These are phyloP conservation scores for Boletus sp. DNA, from an alignment of 1,284 basidiomycete species.

Conservation along the genomic window DNA sequence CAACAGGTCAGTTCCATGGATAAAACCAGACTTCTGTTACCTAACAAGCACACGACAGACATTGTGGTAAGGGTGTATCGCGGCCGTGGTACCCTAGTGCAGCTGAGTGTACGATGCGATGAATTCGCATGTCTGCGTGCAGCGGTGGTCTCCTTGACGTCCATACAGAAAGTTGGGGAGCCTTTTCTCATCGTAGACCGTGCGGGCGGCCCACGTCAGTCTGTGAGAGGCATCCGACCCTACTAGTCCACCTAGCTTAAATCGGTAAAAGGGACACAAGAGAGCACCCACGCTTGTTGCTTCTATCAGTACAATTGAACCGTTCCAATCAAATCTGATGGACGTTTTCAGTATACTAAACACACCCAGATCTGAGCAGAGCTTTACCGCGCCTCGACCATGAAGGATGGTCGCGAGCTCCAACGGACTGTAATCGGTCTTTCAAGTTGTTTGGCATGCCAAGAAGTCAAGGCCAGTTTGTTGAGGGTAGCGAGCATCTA, in stretches of 20 bases:
- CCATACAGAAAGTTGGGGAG: neutral
- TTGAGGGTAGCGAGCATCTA: neutral
- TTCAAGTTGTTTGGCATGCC: slow-evolving; percentile 1
- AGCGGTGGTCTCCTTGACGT: neutral
- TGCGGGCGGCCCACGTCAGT: neutral
- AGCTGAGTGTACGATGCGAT: neutral
- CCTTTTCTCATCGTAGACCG: slow-evolving; percentile 2
- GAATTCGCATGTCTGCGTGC: neutral
- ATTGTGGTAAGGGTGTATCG: neutral
- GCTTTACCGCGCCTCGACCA: neutral
- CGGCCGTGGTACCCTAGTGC: neutral
- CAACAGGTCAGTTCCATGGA: slow-evolving; percentile 7
- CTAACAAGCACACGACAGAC: slow-evolving; percentile 6
- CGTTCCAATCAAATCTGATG: slow-evolving; percentile 6
- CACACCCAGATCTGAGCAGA: neutral
- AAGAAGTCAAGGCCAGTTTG: neutral
- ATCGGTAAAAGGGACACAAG: slow-evolving; percentile 13
- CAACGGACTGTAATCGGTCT: slow-evolving; percentile 14
- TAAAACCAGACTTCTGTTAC: neutral
- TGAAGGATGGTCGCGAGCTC: neutral
- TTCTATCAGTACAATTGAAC: slow-evolving; percentile 9
- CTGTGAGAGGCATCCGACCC: slow-evolving; percentile 9
- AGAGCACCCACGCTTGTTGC: slow-evolving; percentile 10
- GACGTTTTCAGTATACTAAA: slow-evolving; percentile 4
- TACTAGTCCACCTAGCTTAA: slow-evolving; percentile 14